Conservation (phyloP, 441 rosid genomes). For the Corymbia citriodora region DNA sequence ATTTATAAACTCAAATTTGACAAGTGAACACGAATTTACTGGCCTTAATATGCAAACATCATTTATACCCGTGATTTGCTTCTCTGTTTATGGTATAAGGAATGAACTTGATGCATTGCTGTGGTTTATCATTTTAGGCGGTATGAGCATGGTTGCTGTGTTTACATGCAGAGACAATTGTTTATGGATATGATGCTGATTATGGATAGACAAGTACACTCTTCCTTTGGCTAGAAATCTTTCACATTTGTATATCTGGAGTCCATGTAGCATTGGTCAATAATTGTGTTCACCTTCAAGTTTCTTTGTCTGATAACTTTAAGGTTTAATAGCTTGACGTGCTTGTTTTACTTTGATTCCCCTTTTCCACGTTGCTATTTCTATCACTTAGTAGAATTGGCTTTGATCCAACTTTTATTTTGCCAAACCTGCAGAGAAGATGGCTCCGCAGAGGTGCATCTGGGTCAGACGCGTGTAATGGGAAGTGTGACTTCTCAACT, state of each 20-base stretch:
- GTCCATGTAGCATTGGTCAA: not conserved
- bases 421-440: slow-evolving; percentile 51
- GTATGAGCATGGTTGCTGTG: not conserved
- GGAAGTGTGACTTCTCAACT: slow-evolving; percentile 75
- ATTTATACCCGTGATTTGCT: not conserved
- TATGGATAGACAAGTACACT: not conserved
- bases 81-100: not conserved
- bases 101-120: not conserved
- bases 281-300: not conserved
- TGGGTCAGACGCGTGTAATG: slow-evolving; percentile 94
- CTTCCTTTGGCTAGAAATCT: not conserved
- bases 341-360: not conserved
- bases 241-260: not conserved
- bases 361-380: not conserved
- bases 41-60: not conserved
- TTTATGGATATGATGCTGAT: not conserved
- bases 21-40: not conserved
- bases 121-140: not conserved
- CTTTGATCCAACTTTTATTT: not conserved
- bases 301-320: not conserved
- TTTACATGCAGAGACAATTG: not conserved
- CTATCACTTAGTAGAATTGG: not conserved
- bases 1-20: not conserved
- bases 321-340: not conserved
- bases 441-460: slow-evolving; percentile 92